These are phyloP conservation scores for Phytopythium vexans DNA, from an alignment of 352 stramenopile genomes.

Conservation along the genomic window DNA sequence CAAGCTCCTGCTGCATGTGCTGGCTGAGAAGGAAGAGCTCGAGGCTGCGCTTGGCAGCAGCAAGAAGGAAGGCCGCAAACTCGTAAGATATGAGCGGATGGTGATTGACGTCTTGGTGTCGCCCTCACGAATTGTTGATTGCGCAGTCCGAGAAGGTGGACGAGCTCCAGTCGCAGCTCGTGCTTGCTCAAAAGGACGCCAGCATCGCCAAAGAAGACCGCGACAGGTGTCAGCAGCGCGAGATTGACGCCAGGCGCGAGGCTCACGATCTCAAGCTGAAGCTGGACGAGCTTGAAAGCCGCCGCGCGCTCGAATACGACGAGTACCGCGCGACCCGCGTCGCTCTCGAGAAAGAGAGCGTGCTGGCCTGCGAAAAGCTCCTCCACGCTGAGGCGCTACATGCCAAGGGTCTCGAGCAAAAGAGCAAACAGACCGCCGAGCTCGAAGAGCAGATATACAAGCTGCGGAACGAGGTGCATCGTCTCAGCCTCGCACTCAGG, in stretches of 20 bases:
- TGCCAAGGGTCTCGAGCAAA: slow-evolving; percentile 43
- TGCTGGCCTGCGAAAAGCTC: slow-evolving; percentile 49
- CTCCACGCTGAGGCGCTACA: slow-evolving; percentile 38
- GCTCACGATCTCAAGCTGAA: slow-evolving; percentile 62
- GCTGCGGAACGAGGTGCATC: slow-evolving; percentile 54
- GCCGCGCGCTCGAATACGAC: slow-evolving; percentile 62
- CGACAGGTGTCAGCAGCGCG: slow-evolving; percentile 55
- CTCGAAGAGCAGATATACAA: slow-evolving; percentile 64
- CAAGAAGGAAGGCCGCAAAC: slow-evolving; percentile 45
- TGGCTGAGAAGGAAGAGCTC: slow-evolving; percentile 66
- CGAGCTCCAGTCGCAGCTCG: slow-evolving; percentile 42
- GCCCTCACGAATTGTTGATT: neutral
- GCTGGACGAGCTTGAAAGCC: slow-evolving; percentile 66
- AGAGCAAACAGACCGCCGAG: slow-evolving; percentile 48
- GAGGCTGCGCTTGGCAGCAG: slow-evolving; percentile 32
- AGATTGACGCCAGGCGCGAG: slow-evolving; percentile 52
- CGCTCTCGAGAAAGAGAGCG: slow-evolving; percentile 54
- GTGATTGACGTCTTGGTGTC: slow-evolving; percentile 1
- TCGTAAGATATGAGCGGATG: slow-evolving; percentile 17
- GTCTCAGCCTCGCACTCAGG: slow-evolving; percentile 32
- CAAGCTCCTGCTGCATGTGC: slow-evolving; percentile 56
- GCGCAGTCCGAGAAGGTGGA: slow-evolving; percentile 46
- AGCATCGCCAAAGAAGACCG: slow-evolving; percentile 53
- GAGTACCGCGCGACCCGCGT: slow-evolving; percentile 49
- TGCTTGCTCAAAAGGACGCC: slow-evolving; percentile 41